Percentiles rank a stretch among this genome's conserved stretches.
Conservation (phyloP, 2,329 filamentous ascomycete genomes). For the Phaeosphaeriaceae sp. region DNA sequence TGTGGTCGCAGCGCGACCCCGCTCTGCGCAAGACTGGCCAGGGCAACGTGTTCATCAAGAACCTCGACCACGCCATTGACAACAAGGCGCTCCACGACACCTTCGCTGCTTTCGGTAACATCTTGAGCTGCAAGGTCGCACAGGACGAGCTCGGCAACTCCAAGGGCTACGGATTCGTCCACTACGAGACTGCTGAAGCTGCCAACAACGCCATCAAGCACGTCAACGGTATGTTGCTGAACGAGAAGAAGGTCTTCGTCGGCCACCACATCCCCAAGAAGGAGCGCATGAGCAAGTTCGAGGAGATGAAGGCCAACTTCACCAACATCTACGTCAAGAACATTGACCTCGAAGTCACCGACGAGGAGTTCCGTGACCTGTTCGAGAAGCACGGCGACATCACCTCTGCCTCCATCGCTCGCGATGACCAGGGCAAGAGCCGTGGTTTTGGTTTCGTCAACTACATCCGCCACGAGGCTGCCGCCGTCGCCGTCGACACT, state of each 20-base stretch:
- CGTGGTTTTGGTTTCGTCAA: conserved; percentile 97
- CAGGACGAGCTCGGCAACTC: conserved; percentile 97
- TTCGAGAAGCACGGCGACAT: conserved; percentile 94
- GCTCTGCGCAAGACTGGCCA: conserved; percentile 98
- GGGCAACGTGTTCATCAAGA: conserved; percentile 99
- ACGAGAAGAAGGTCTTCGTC: conserved; percentile 99
- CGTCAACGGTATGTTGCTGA: conserved; percentile 98
- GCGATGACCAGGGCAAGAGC: conserved; percentile 88
- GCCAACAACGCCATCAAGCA: conserved; percentile 98
- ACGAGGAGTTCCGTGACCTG: conserved; percentile 92
- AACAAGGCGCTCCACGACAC: conserved; percentile 99
- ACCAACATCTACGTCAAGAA: conserved; percentile 99
- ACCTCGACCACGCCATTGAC: conserved; percentile 96
- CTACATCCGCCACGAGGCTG: conserved; percentile 89
- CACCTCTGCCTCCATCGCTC: conserved; percentile 92
- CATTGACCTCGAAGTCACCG: conserved; percentile 80
- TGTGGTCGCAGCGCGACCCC: conserved; percentile 99
- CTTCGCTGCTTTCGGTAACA: conserved; percentile 97
- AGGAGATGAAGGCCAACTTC: conserved; percentile 99
- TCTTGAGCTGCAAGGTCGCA: conserved; percentile 98
- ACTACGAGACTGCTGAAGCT: conserved; percentile 99
- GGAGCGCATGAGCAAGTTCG: conserved; percentile 99
- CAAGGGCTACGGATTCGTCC: conserved; percentile 98
- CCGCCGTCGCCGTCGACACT: conserved; percentile 84
- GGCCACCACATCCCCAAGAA: conserved; percentile 99